These are phyloP conservation scores for Oenanthe sinensis DNA, from an alignment of 129 eudicot species.

Conservation along the genomic window DNA sequence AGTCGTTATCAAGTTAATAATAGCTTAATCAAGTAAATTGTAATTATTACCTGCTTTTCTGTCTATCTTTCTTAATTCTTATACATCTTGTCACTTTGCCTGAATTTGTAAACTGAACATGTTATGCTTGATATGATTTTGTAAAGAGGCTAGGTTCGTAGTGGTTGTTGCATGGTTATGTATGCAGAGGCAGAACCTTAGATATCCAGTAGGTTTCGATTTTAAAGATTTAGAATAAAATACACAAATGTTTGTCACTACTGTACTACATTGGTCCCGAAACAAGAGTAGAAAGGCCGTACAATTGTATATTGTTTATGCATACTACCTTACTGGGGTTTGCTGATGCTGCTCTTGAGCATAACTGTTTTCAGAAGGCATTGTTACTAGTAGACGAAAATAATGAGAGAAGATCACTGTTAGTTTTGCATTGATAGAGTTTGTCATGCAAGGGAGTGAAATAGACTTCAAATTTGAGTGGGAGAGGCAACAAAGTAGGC, in stretches of 20 bases:
- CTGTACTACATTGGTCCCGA: neutral
- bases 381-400: neutral
- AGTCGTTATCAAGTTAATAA: too few relatives aligned
- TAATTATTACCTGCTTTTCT: neutral
- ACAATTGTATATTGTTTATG: neutral
- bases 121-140: neutral
- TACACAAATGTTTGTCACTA: neutral
- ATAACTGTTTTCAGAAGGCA: neutral
- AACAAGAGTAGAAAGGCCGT: neutral
- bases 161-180: neutral
- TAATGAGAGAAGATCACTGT: neutral
- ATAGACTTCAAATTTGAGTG: neutral
- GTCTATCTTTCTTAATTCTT: neutral
- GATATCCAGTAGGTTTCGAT: neutral
- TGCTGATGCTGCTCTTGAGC: neutral
- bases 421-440: neutral
- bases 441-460: neutral
- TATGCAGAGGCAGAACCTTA: neutral
- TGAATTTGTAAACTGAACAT: neutral
- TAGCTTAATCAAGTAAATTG: too few relatives aligned
- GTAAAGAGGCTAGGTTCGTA: neutral
- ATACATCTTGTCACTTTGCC: neutral
- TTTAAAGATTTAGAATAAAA: neutral
- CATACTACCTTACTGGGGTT: neutral
- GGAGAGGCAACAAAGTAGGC: neutral